Evolutionary conservation across 179 eudicot genomes (phyloP).

Genomic region (Heliamphora pulchella): DNA sequence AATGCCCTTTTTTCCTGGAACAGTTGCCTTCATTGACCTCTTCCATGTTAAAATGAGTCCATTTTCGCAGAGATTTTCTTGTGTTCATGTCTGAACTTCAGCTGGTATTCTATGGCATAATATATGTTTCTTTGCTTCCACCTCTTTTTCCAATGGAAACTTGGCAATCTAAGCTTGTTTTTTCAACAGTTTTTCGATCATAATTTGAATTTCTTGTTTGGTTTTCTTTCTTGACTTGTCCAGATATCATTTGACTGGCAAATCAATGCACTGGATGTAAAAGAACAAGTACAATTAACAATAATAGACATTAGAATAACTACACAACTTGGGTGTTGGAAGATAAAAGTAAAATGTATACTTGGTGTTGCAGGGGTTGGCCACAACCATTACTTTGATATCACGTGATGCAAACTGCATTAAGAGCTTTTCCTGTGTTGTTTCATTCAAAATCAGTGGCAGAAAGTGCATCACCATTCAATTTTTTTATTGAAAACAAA

Average conservation of each 20-base stretch:
- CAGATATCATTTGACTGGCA: slow-evolving; percentile 21
- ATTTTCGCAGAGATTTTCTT: too few species aligned
- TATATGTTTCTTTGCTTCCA: too few species aligned
- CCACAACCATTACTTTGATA: slow-evolving; percentile 87
- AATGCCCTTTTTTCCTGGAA: too few species aligned
- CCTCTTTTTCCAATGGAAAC: too few species aligned
- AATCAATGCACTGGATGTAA: slow-evolving; percentile 68
- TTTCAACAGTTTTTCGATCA: too few species aligned
- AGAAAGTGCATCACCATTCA: background rate
- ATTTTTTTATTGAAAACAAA: background rate
- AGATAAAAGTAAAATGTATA: slow-evolving; percentile 13
- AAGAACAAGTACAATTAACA: slow-evolving; percentile 11
- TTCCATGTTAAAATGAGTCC: too few species aligned
- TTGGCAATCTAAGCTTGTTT: too few species aligned
- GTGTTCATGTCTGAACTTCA: too few species aligned
- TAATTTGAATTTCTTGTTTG: too few species aligned
- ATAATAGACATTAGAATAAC: background rate
- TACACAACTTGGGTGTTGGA: slow-evolving; percentile 55
- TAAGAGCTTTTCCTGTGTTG: slow-evolving; percentile 73
- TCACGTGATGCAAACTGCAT: slow-evolving; percentile 82
- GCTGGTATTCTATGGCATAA: too few species aligned
- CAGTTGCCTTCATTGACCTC: too few species aligned
- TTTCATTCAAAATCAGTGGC: background rate
- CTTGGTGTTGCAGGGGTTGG: slow-evolving; percentile 36
- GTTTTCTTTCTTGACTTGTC: too few species aligned